phyloP scores from a whole-genome alignment of 106 monocot genomes.

The Apostasia ramifera region DNA sequence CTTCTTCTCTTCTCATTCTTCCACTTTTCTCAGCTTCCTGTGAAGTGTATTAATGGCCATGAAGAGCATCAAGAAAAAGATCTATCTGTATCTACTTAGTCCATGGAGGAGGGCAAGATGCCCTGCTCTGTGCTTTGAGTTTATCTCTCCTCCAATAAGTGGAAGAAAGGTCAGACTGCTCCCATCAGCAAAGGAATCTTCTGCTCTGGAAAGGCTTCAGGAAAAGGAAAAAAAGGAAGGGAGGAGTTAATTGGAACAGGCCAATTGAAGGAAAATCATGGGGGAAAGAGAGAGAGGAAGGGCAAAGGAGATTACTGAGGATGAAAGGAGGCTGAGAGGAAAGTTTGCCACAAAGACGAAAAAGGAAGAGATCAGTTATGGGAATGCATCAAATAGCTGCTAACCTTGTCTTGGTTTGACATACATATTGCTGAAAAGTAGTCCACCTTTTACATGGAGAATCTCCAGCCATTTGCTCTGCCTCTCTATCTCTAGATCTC shows the following conservation, averaged over 20 bases:
- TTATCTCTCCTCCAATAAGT: conserved; percentile 5
- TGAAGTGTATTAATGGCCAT: not conserved
- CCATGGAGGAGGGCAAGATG: conserved; percentile 1
- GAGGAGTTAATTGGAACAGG: conserved; percentile 19
- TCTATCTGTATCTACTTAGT: not conserved
- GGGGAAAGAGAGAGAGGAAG: conserved; percentile 1
- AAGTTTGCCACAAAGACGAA: not conserved
- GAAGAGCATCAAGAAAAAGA: not conserved
- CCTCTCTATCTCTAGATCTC: conserved; percentile 1
- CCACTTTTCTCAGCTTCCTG: not conserved
- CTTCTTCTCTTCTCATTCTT: not conserved
- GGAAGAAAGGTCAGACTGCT: conserved; percentile 5
- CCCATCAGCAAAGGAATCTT: conserved; percentile 49
- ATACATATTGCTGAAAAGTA: conserved; percentile 39
- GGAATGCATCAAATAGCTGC: conserved; percentile 18
- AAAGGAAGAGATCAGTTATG: not conserved
- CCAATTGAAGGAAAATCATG: conserved; percentile 13
- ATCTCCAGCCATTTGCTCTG: conserved; percentile 22
- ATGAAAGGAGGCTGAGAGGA: not conserved
- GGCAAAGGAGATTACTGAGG: not conserved
- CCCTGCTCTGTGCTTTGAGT: not conserved
- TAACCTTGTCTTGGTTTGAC: conserved; percentile 41
- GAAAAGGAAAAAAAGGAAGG: conserved; percentile 22
- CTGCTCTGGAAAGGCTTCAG: conserved; percentile 35
- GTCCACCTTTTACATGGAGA: conserved; percentile 51